Percentiles rank a stretch among this genome's conserved stretches.
phyloP scores from a whole-genome alignment of 495 filamentous ascomycete genomes.

The Podospora pseudopauciseta region DNA sequence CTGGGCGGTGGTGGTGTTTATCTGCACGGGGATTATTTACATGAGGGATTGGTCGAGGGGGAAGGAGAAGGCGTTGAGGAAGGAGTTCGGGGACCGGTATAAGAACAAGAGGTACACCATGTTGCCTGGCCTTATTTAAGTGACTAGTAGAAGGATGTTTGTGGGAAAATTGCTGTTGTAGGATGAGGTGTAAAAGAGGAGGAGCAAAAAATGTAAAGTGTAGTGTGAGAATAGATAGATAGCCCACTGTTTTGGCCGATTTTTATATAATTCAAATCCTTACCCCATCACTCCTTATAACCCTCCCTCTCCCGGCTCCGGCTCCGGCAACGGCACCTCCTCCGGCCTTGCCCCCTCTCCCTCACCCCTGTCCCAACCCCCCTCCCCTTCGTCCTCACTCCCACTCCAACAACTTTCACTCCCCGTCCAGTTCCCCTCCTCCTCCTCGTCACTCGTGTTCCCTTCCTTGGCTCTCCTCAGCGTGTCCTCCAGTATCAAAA shows the following conservation, averaged over 20 bases:
- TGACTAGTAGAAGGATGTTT: neutral
- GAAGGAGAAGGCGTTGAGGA: conserved; percentile 86
- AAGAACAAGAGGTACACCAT: conserved; percentile 81
- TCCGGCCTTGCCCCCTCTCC: conserved; percentile 22
- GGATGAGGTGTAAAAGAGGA: too few species aligned
- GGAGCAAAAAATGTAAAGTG: too few species aligned
- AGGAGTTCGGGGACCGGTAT: conserved; percentile 86
- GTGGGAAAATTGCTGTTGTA: neutral
- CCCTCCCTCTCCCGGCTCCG: conserved; percentile 10
- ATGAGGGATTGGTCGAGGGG: conserved; percentile 87
- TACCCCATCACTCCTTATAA: neutral
- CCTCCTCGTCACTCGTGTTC: conserved; percentile 32
- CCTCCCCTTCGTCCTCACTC: neutral
- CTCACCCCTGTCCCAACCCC: conserved; percentile 6
- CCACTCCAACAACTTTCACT: neutral
- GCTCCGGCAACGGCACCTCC: conserved; percentile 14
- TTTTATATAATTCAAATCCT: neutral
- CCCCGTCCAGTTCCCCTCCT: conserved; percentile 4
- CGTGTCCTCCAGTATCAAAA: conserved; percentile 84
- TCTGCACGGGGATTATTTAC: conserved; percentile 59
- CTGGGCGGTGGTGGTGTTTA: conserved; percentile 70
- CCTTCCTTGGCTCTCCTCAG: conserved; percentile 54
- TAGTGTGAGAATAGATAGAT: too few species aligned
- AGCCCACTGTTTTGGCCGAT: too few species aligned
- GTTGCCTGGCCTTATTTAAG: conserved; percentile 61